Conservation (phyloP, 768 basidiomycete species). For the Suillus plorans region DNA sequence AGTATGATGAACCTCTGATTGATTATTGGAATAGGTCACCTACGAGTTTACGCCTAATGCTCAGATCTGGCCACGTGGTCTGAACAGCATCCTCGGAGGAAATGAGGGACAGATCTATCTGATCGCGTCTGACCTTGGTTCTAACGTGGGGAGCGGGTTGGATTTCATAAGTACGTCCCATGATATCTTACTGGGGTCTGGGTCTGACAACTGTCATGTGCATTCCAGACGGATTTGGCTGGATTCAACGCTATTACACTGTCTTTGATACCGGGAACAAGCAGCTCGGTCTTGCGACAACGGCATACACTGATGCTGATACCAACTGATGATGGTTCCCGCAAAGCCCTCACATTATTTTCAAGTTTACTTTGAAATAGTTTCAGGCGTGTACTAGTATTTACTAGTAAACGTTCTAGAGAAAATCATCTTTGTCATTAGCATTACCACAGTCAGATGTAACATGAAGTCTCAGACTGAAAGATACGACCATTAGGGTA, state of each 20-base stretch:
- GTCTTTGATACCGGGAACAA: constrained; percentile 42
- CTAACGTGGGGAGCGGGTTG: constrained; percentile 51
- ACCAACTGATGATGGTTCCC: constrained; percentile 28
- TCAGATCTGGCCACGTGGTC: constrained; percentile 66
- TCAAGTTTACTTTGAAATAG: background rate
- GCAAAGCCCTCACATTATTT: background rate
- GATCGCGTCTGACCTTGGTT: constrained; percentile 54
- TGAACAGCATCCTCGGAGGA: constrained; percentile 62
- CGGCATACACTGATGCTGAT: constrained; percentile 45
- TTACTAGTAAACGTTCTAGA: background rate
- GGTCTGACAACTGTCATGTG: background rate
- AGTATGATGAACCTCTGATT: background rate
- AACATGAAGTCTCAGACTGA: background rate
- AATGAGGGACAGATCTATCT: constrained; percentile 50
- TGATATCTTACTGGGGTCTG: background rate
- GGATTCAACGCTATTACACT: constrained; percentile 62
- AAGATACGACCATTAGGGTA: background rate
- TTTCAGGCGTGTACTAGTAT: background rate
- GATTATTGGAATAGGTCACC: constrained; percentile 34
- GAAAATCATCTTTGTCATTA: background rate
- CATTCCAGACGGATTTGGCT: constrained; percentile 50
- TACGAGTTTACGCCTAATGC: constrained; percentile 63
- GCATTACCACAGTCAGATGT: background rate
- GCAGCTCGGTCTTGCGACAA: constrained; percentile 28
- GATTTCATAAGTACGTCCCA: constrained; percentile 61